phyloP scores from a whole-genome alignment of 2,329 filamentous ascomycete genomes.

The Paecilomyces sp. region DNA sequence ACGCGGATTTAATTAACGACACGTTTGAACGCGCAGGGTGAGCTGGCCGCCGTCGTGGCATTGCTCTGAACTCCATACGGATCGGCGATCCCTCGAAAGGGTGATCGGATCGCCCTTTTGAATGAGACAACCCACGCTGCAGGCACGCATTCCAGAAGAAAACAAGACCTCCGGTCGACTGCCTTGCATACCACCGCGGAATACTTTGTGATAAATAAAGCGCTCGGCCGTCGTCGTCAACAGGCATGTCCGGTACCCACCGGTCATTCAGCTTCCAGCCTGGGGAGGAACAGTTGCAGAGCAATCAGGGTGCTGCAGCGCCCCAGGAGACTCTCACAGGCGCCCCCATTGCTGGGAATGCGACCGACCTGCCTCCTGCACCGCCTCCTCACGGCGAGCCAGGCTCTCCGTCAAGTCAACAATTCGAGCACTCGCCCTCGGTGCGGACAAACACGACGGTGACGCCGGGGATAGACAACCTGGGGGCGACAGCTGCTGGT shows the following conservation, averaged over 20 bases:
- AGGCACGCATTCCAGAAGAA: background rate
- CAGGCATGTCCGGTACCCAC: constrained; percentile 12
- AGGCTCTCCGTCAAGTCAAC: constrained; percentile 4
- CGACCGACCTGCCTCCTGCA: constrained; percentile 4
- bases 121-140: background rate
- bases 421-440: constrained; percentile 20
- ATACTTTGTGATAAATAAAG: background rate
- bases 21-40: background rate
- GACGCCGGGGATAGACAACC: constrained; percentile 62
- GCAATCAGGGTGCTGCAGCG: background rate
- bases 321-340: background rate
- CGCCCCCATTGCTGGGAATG: constrained; percentile 5
- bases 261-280: constrained; percentile 16
- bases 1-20: background rate
- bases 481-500: constrained; percentile 51
- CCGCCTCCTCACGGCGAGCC: constrained; percentile 10
- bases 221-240: background rate
- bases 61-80: background rate
- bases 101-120: background rate
- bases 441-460: constrained; percentile 31
- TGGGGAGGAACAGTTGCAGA: constrained; percentile 8
- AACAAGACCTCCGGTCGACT: background rate
- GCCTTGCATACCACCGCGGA: background rate
- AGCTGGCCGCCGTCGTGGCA: background rate
- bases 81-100: background rate